These are phyloP conservation scores for Allomyces macrogynus DNA, from an alignment of 192 early-diverging fungal genomes.

Conservation along the genomic window DNA sequence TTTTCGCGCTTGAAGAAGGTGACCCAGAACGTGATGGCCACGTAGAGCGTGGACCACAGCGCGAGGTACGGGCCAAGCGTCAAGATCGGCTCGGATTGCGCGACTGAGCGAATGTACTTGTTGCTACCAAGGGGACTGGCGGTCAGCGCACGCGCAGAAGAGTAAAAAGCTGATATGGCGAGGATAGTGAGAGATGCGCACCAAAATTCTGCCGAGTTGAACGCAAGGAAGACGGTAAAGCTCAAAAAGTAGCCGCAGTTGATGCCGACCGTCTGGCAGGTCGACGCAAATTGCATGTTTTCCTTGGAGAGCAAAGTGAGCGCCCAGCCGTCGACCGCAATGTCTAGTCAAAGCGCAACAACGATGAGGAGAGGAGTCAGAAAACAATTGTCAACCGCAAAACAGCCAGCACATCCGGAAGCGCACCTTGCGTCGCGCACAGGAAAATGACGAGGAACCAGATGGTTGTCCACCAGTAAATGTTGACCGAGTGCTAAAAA, in stretches of 20 bases:
- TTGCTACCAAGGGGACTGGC: constrained; percentile 37
- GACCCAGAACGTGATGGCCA: constrained; percentile 66
- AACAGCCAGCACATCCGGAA: too few relatives aligned
- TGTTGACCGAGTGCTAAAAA: constrained; percentile 29
- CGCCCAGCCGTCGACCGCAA: constrained; percentile 75
- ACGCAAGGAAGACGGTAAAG: constrained; percentile 90
- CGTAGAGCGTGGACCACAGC: constrained; percentile 85
- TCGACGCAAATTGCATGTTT: constrained; percentile 75
- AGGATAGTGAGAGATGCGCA: too few relatives aligned
- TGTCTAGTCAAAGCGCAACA: constrained; percentile 13
- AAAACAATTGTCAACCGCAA: constrained; percentile 27
- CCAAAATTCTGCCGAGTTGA: constrained; percentile 79
- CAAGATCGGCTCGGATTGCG: constrained; percentile 48
- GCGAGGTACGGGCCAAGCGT: constrained; percentile 67
- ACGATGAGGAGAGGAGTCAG: too few relatives aligned
- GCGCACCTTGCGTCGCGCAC: constrained; percentile 74
- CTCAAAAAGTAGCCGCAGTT: constrained; percentile 89
- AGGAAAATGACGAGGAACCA: constrained; percentile 79
- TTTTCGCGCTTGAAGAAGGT: constrained; percentile 57
- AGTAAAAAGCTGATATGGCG: too few relatives aligned
- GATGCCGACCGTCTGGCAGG: constrained; percentile 89
- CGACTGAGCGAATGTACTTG: constrained; percentile 55
- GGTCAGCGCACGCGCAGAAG: neutral
- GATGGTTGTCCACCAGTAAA: constrained; percentile 44
- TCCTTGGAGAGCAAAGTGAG: constrained; percentile 76